Conservation (phyloP, 2,329 filamentous ascomycete species). For the Grosmannia clavigera region DNA sequence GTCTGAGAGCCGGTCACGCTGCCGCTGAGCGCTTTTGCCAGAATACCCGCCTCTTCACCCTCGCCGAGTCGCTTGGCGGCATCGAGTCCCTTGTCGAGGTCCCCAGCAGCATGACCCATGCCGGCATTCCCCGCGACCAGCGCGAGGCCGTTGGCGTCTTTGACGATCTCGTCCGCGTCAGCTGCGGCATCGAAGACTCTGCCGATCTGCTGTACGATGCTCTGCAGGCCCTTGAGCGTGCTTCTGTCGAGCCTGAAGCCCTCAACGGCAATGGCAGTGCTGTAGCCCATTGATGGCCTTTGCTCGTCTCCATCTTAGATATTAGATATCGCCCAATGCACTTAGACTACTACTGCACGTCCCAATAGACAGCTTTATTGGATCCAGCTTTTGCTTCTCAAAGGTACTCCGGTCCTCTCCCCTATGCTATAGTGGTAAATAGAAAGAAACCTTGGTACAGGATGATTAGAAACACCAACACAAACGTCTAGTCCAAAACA, state of each 20-base stretch:
- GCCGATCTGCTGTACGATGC: conserved; percentile 76
- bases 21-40: conserved; percentile 92
- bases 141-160: conserved; percentile 87
- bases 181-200: conserved; percentile 87
- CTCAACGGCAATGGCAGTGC: neutral
- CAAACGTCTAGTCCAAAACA: neutral
- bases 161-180: conserved; percentile 86
- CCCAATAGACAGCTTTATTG: too few relatives aligned
- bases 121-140: conserved; percentile 82
- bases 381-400: too few relatives aligned
- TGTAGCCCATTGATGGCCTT: too few relatives aligned
- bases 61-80: conserved; percentile 80
- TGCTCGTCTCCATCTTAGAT: too few relatives aligned
- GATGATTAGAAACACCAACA: neutral
- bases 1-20: conserved; percentile 71
- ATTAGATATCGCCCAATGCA: too few relatives aligned
- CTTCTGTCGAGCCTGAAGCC: conserved; percentile 30
- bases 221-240: conserved; percentile 64
- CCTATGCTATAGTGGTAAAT: too few relatives aligned
- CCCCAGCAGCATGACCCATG: conserved; percentile 92
- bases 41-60: conserved; percentile 75
- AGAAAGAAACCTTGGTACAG: too few relatives aligned
- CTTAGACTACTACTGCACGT: too few relatives aligned
- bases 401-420: too few relatives aligned
- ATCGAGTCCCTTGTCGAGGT: conserved; percentile 89